These are phyloP conservation scores for Ottelia alismoides DNA, from an alignment of 106 monocot species.

Conservation along the genomic window DNA sequence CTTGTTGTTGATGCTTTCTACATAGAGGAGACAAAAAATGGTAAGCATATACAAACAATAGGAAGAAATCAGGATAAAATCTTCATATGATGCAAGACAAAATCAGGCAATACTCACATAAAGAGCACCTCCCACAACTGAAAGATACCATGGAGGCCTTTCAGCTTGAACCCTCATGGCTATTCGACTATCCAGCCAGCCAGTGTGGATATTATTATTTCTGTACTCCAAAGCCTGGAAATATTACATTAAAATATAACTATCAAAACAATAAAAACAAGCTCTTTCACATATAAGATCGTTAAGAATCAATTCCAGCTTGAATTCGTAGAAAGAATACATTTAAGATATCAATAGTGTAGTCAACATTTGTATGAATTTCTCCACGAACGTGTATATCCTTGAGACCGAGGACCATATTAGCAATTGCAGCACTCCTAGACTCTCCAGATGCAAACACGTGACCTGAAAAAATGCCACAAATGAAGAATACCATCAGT, in stretches of 20 bases:
- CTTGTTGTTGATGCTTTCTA: conserved; percentile 96
- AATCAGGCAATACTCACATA: conserved; percentile 44
- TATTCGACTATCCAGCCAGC: conserved; percentile 96
- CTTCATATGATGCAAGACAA: neutral
- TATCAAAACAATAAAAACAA: too few species aligned
- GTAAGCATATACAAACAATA: neutral
- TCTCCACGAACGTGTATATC: conserved; percentile 97
- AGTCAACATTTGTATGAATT: conserved; percentile 96
- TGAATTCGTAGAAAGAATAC: conserved; percentile 32
- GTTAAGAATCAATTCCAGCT: too few species aligned
- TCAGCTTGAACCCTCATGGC: conserved; percentile 99
- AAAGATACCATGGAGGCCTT: conserved; percentile 97
- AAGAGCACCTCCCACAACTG: conserved; percentile 97
- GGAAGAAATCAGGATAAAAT: neutral
- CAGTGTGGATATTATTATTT: conserved; percentile 98
- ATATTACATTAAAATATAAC: too few species aligned
- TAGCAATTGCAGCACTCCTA: conserved; percentile 85
- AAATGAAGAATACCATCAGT: neutral
- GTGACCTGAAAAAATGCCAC: conserved; percentile 44
- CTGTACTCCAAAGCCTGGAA: conserved; percentile 77
- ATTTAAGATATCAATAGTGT: conserved; percentile 90
- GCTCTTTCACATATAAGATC: too few species aligned
- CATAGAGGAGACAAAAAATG: neutral
- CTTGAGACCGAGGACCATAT: conserved; percentile 97
- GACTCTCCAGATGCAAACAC: conserved; percentile 99